Evolutionary conservation across 2,329 filamentous ascomycete species (phyloP), one percentile per base, ranked within the genome.

Genomic region (Davidsoniella eucalypti): DNA sequence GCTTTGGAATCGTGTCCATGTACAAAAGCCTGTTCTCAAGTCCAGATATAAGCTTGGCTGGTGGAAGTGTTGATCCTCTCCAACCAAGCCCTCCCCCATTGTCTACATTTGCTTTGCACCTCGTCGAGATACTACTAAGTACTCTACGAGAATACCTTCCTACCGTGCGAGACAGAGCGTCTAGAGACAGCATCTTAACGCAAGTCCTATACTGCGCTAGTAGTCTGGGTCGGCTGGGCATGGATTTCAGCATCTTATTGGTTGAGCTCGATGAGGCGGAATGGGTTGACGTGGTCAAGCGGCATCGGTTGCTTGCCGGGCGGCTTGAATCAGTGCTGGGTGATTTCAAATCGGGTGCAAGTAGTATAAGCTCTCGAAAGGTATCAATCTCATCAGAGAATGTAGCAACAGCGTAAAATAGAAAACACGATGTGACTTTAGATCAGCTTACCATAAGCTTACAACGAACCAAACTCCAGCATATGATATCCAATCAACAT

Each of bases 131-230:
- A 66, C 71, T 98, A 21, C 79, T 84, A 38, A 79, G 84, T 49
- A 92, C 85, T 0, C 67, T 94, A 44, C 73, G 75, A 49, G 65
- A 67, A 12, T 94, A 95, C 62, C 69, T 96, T 2, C 85, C 87
- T 0, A 86, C 84, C 46, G 78, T 96, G 3, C 77, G 75, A 56
- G 88, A 95, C 58, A 80, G 81, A 55, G 76, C 82, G 21, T 82
- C 84, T 0, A 71, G 87, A 29, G 90, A 96, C 61, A 94, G 87
- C 60, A 72, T 96, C 50, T 67, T 95, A 37, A 96, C 88, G 0
- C 90, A 96, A 62, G 84, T 95, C 0, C 68, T 96, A 7, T 96
- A 95, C 64, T 94, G 87, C 58, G 88, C 90, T 0, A 85, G 87
- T 43, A 95, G 88, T 65, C 68, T 98, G 45, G 90, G 90, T 0